Percentiles rank a stretch among this genome's conserved stretches.
Evolutionary conservation across 164 flowering plant species (phyloP).

Genomic region (Cinnamomum chago): DNA sequence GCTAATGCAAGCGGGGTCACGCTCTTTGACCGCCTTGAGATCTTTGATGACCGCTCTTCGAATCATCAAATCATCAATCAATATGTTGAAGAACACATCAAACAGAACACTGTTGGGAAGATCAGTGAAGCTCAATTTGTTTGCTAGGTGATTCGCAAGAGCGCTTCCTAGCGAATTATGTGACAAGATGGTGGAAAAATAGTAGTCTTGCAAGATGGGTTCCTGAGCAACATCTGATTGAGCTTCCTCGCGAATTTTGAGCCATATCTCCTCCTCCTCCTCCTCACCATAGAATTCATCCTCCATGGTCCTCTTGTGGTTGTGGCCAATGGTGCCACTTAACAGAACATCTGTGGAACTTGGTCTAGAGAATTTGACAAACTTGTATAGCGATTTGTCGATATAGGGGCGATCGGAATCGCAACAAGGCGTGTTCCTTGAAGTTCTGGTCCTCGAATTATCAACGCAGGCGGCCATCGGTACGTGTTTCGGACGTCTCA

Average conservation of each 20-base stretch:
- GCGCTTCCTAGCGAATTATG: slow-evolving; percentile 51
- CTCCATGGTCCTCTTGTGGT: background rate
- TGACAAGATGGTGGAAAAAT: slow-evolving; percentile 35
- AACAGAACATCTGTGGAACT: slow-evolving; percentile 2
- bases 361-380: slow-evolving; percentile 7
- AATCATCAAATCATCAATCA: slow-evolving; percentile 36
- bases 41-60: slow-evolving; percentile 38
- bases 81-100: slow-evolving; percentile 37
- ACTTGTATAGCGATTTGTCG: slow-evolving; percentile 8
- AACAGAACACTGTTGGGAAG: slow-evolving; percentile 37
- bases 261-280: slow-evolving; percentile 39
- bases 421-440: slow-evolving; percentile 1
- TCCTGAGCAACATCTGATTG: slow-evolving; percentile 40
- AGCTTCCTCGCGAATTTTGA: slow-evolving; percentile 50
- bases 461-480: slow-evolving; percentile 25
- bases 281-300: background rate
- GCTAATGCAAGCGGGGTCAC: slow-evolving; percentile 77
- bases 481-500: background rate
- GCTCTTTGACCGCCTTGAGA: slow-evolving; percentile 54
- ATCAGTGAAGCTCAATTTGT: slow-evolving; percentile 34
- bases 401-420: background rate
- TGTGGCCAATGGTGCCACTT: background rate
- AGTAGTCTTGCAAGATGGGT: slow-evolving; percentile 49
- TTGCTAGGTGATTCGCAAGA: slow-evolving; percentile 43
- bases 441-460: slow-evolving; percentile 3